A percentile compares a stretch with the other conserved stretches of the same genome.
Conservation (phyloP, 306 rosid genomes). For the Vigna radiata region DNA sequence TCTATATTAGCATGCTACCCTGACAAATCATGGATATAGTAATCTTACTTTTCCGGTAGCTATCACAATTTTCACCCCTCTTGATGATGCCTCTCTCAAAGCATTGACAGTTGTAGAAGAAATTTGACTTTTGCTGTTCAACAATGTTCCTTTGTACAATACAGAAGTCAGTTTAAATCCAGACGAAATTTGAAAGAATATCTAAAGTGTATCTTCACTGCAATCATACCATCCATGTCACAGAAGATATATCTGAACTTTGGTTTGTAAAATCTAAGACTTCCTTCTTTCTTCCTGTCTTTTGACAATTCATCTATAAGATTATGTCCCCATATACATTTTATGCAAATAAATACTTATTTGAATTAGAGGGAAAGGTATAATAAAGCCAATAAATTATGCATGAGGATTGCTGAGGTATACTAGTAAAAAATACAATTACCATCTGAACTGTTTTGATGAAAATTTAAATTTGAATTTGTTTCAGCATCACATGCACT, state of each 20-base stretch:
- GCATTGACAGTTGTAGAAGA: slow-evolving; percentile 69
- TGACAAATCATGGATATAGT: slow-evolving; percentile 29
- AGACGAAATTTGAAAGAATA: slow-evolving; percentile 37
- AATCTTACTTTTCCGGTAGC: slow-evolving; percentile 95
- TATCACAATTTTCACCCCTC: slow-evolving; percentile 92
- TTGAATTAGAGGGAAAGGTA: slow-evolving; percentile 19
- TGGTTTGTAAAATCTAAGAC: slow-evolving; percentile 81
- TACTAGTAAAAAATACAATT: slow-evolving; percentile 30
- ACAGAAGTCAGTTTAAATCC: slow-evolving; percentile 42
- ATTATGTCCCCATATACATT: slow-evolving; percentile 51
- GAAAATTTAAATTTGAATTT: slow-evolving; percentile 48
- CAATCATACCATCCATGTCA: slow-evolving; percentile 92
- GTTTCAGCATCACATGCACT: slow-evolving; percentile 66
- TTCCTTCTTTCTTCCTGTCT: slow-evolving; percentile 93
- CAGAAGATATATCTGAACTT: slow-evolving; percentile 92
- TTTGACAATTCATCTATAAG: slow-evolving; percentile 73
- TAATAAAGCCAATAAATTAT: slow-evolving; percentile 28
- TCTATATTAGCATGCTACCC: slow-evolving; percentile 21
- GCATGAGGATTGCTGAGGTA: slow-evolving; percentile 23
- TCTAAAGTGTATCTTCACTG: neutral
- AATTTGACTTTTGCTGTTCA: slow-evolving; percentile 83
- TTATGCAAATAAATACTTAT: slow-evolving; percentile 24
- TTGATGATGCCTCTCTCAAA: slow-evolving; percentile 74
- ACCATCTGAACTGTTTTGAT: slow-evolving; percentile 48
- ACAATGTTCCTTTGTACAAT: slow-evolving; percentile 77